Percentiles rank a stretch among this genome's conserved stretches.
Conservation (phyloP, 2,329 filamentous ascomycete species). For the Ophiostoma ulmi region DNA sequence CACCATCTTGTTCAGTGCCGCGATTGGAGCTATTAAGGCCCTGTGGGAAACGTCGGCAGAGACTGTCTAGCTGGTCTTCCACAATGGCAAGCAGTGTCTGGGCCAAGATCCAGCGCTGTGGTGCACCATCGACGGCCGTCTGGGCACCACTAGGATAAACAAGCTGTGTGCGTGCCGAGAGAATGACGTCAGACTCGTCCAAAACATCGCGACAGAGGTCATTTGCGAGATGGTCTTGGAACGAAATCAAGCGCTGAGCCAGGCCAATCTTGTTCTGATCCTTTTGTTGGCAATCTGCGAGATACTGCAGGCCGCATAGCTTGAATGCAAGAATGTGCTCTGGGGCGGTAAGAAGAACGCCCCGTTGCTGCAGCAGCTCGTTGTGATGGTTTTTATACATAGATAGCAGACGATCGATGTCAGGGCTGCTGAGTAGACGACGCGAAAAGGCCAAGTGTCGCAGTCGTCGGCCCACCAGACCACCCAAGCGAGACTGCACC, state of each 20-base stretch:
- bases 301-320: constrained; percentile 54
- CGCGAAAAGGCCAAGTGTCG: constrained; percentile 56
- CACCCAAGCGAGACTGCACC: constrained; percentile 51
- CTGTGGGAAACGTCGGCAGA: constrained; percentile 38
- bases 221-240: constrained; percentile 46
- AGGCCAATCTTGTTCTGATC: constrained; percentile 33
- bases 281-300: constrained; percentile 40
- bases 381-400: constrained; percentile 29
- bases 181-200: constrained; percentile 57
- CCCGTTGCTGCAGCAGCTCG: constrained; percentile 40
- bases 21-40: constrained; percentile 39
- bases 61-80: constrained; percentile 34
- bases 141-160: constrained; percentile 53
- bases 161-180: constrained; percentile 51
- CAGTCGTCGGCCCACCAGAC: constrained; percentile 49
- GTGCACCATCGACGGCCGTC: constrained; percentile 47
- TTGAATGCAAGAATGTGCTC: constrained; percentile 63
- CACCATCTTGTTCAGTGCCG: constrained; percentile 36
- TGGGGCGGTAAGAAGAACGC: constrained; percentile 56
- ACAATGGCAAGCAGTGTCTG: constrained; percentile 41
- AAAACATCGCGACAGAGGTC: constrained; percentile 53
- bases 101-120: constrained; percentile 46
- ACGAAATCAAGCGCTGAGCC: constrained; percentile 42
- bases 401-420: not conserved
- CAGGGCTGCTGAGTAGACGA: constrained; percentile 37